These are phyloP conservation scores for Podospora sp. DNA, from an alignment of 495 filamentous ascomycete genomes.

Conservation along the genomic window DNA sequence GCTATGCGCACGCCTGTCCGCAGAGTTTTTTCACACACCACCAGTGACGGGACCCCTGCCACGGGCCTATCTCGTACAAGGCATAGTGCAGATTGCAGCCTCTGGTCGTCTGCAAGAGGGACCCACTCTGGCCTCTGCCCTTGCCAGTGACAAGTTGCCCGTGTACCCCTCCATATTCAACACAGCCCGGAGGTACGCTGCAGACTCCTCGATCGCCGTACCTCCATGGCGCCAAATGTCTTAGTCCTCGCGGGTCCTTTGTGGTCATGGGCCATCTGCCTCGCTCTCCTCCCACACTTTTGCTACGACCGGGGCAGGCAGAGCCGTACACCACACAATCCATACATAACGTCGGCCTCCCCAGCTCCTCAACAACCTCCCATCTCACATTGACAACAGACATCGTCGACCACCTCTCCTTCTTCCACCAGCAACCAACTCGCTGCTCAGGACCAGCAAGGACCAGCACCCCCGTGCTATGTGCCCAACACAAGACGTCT, in stretches of 20 bases:
- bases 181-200: slow-evolving; percentile 27
- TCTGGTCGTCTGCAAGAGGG: slow-evolving; percentile 29
- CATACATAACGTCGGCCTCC: slow-evolving; percentile 39
- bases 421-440: slow-evolving; percentile 26
- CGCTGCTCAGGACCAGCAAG: slow-evolving; percentile 19
- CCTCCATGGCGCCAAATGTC: slow-evolving; percentile 33
- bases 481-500: slow-evolving; percentile 30
- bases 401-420: slow-evolving; percentile 34
- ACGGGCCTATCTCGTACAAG: slow-evolving; percentile 27
- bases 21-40: slow-evolving; percentile 32
- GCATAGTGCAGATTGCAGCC: slow-evolving; percentile 39
- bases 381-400: slow-evolving; percentile 27
- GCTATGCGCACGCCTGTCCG: slow-evolving; percentile 33
- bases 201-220: slow-evolving; percentile 23
- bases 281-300: slow-evolving; percentile 29
- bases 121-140: slow-evolving; percentile 29
- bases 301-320: slow-evolving; percentile 31
- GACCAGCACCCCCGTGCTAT: slow-evolving; percentile 14
- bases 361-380: slow-evolving; percentile 35
- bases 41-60: slow-evolving; percentile 28
- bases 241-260: slow-evolving; percentile 38
- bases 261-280: slow-evolving; percentile 42
- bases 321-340: slow-evolving; percentile 19
- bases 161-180: slow-evolving; percentile 20
- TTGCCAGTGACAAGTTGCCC: slow-evolving; percentile 23